A percentile compares a stretch with the other conserved stretches of the same genome.
phyloP scores from a whole-genome alignment of 176 grass and related monocot genomes.

The Paspalum vaginatum region DNA sequence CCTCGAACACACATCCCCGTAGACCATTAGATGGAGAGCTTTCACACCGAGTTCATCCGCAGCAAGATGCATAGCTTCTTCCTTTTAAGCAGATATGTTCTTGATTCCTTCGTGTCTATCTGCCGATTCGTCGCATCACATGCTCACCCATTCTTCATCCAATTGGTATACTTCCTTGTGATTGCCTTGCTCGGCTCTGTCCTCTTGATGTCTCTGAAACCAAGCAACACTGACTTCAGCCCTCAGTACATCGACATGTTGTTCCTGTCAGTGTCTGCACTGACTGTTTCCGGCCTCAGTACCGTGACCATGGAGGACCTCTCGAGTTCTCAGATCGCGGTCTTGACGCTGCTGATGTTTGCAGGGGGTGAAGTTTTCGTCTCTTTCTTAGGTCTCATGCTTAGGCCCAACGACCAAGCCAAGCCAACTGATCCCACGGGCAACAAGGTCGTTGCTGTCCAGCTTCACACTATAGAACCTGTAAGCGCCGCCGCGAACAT shows the following conservation, averaged over 20 bases:
- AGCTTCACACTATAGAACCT: conserved; percentile 5
- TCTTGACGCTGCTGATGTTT: conserved; percentile 63
- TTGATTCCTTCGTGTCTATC: neutral
- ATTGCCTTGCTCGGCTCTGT: conserved; percentile 43
- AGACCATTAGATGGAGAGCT: neutral
- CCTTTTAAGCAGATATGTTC: conserved; percentile 23
- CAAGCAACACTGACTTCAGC: conserved; percentile 15
- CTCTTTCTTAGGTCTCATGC: conserved; percentile 56
- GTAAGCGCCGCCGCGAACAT: neutral
- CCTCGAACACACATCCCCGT: neutral
- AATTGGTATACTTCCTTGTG: conserved; percentile 56
- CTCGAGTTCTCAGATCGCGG: conserved; percentile 56
- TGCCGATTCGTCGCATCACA: conserved; percentile 37
- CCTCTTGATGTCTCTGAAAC: conserved; percentile 46
- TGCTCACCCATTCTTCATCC: conserved; percentile 57
- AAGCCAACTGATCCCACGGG: neutral
- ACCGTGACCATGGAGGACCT: conserved; percentile 52
- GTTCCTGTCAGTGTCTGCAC: conserved; percentile 56
- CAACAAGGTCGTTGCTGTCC: conserved; percentile 17
- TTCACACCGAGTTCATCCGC: conserved; percentile 41
- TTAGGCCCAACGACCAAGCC: conserved; percentile 35
- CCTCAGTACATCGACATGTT: conserved; percentile 51
- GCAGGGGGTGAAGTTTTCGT: conserved; percentile 57
- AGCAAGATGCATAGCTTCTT: conserved; percentile 46
- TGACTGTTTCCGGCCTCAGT: conserved; percentile 55